Base-by-base conservation (phyloP, 345 rosid genomes). In the Viola odorata region DNA sequence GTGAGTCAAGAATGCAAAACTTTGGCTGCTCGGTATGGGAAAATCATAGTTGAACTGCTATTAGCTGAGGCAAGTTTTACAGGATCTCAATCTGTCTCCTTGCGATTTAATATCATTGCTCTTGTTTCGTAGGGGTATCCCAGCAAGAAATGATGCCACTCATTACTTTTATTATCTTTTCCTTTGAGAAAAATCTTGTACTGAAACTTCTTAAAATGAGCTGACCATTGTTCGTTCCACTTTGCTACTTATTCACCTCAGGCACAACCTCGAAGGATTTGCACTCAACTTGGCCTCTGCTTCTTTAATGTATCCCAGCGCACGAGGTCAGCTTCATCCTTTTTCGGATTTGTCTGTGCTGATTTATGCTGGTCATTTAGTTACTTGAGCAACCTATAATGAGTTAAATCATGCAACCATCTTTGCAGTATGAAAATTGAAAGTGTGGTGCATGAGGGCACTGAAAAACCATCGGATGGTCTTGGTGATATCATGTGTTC, bases 1-100 rank as follows among this genome's bases (percentile, higher is more conserved):
- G 45, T 58, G 50, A 72, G 71, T 60, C 72, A 72, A 67, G 72
- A 72, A 72, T 72, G 76, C 72, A 72, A 67, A 53, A 52, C 68
- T 5, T 40, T 72, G 37, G 76, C 67, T 52, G 36, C 53, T 40
- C 68, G 62, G 41, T 72, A 72, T 62, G 76, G 76, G 36, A 72
- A 66, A 52, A 54, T 61, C 23, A 65, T 72, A 55, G 42, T 72
- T 4, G 76, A 72, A 44, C 15, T 72, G 76, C 64, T 72, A 41
- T 4, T 67, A 38, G 67, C 72, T 61, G 60, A 62, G 71, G 76
- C 53, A 48, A 52, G 65, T 37, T 32, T 10, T 8, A 7, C 45
- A 8, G 44, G 12, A 56, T 49, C 56, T 12, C 16, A 38, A 4
- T 36, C 52, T 69, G 32, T 23, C 32, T 36, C 38, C 42, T 44